Evolutionary conservation across 768 basidiomycete genomes (phyloP).

Genomic region (Erythrobasidium yunnanense): DNA sequence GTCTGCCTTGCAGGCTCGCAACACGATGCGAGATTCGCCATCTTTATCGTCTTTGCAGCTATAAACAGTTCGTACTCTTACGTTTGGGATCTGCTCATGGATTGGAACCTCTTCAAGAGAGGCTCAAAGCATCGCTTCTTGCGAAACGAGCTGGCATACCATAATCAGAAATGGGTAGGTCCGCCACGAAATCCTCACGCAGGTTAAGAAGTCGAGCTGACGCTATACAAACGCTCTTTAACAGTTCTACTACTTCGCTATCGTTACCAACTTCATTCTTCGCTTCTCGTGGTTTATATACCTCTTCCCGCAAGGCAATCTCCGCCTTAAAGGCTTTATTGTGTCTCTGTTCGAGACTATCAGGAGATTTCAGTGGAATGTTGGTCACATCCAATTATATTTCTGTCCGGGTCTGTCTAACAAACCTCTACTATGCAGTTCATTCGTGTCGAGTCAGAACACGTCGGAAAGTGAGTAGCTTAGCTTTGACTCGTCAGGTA

Average conservation of each 20-base stretch:
- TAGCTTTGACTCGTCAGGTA: not conserved
- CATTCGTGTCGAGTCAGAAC: constrained; percentile 36
- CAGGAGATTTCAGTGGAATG: constrained; percentile 81
- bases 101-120: constrained; percentile 69
- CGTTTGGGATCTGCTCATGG: constrained; percentile 77
- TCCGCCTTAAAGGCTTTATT: constrained; percentile 55
- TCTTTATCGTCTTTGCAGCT: constrained; percentile 59
- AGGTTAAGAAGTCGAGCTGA: too few species aligned
- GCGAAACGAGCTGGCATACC: constrained; percentile 64
- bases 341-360: constrained; percentile 63
- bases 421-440: not conserved
- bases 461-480: constrained; percentile 38
- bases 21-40: too few species aligned
- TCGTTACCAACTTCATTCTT: constrained; percentile 62
- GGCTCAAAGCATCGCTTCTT: constrained; percentile 53
- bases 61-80: constrained; percentile 60
- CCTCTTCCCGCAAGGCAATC: constrained; percentile 48
- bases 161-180: constrained; percentile 47
- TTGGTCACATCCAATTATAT: constrained; percentile 55
- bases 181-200: not conserved
- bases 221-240: too few species aligned
- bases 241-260: constrained; percentile 71
- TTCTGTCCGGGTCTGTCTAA: not conserved
- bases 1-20: too few species aligned
- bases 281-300: constrained; percentile 78